Evolutionary conservation across 305 asterid species (phyloP), one percentile per base, ranked within the genome.

Genomic region (Rubia balearica): DNA sequence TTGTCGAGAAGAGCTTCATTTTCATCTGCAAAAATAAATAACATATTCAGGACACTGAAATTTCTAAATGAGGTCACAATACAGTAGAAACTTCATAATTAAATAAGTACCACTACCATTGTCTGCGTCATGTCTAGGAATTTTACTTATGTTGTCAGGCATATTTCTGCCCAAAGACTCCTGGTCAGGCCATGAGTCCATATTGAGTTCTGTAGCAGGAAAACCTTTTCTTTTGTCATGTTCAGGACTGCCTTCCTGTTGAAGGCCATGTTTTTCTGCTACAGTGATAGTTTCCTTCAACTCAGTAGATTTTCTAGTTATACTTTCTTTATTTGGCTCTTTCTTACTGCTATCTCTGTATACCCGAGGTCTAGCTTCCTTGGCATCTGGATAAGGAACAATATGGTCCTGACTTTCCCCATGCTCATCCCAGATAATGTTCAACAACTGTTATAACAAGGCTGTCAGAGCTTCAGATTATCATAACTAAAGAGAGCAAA

Each of bases 401-500:
- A 83, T 82, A 74, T 85, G 96, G 78, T 91, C 97, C 77, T 81
- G 95, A 73, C 77, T 81, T 81, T 84, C 88, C 67, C 86, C 86
- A 67, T 83, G 85, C 81, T 85, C 95, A 57, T 84, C 96, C 97
- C 97, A 93, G 85, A 89, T 80, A 76, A 89, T 86, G 73, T 89
- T 84, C 61, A 86, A 81, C 74, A 93, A 73, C 98, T 93, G 90
- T 84, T 78, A 71, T 73, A 72, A 77, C 76, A 75, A 24, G 48
- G 73, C 65, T 67, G 38, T 61, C 59, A 69, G 13, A 22, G 56
- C 38, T 45, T 57, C 33, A 51, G 48, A 36, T 38, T 59, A 65
- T 10, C 73, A 72, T 57, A 61, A 42, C 73, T 56, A 55, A 51
- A 67, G 46, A 77, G 72, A 49, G 56, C 49, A 75, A 69, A 57